Base-by-base conservation (phyloP, 805 yeast species). In the Cyberlindnera euphorbiae region DNA sequence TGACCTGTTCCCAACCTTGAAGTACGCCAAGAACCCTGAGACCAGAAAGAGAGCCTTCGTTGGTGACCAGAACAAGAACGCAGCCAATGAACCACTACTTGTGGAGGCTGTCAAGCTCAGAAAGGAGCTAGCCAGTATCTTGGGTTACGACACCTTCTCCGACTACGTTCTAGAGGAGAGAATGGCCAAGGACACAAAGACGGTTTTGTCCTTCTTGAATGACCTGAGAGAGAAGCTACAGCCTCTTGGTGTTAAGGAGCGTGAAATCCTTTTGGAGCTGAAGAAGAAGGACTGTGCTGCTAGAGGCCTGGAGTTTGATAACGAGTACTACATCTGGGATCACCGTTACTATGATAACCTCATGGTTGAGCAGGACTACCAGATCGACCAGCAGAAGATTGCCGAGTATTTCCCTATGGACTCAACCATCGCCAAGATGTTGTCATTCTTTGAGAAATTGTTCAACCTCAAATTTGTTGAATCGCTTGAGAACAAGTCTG, bases 371-470 rank as follows among this genome's bases (percentile, higher is more conserved):
- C 69, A 68, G 35, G 75, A 82, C 38, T 83, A 75, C 59, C 67
- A 79, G 50, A 86, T 86, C 23, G 90, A 86, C 53, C 76, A 79
- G 41, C 72, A 73, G 38, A 74, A 75, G 48, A 78, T 86, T 41
- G 66, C 87, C 6, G 88, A 86, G 55, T 86, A 76, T 55, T 86
- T 83, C 67, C 93, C 95, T 29, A 62, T 84, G 57, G 74, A 77
- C 32, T 66, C 73, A 12, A 79, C 93, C 3, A 72, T 85, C 36
- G 54, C 59, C 17, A 76, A 78, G 40, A 85, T 86, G 93, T 64
- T 86, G 38, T 63, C 66, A 8, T 73, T 85, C 44, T 86, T 81
- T 56, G 90, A 82, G 56, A 67, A 64, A 2, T 66, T 86, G 33
- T 79, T 86, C 60, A 76, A 75, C 41, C 67, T 86, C 41, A 76